Conservation (phyloP, 2,329 filamentous ascomycete genomes). For the Hypoxylon sp. region DNA sequence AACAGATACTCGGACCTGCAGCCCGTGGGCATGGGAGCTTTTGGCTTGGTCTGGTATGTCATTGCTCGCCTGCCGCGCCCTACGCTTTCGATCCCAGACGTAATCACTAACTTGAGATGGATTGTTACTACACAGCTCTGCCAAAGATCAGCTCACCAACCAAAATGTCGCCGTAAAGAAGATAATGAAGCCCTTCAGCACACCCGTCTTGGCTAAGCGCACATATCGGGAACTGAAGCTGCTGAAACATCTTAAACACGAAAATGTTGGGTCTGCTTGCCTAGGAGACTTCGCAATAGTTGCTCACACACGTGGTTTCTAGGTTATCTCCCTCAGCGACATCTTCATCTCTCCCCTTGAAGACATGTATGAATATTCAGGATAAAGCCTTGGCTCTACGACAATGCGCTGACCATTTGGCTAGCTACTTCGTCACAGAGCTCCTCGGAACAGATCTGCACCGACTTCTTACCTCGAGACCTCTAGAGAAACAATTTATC, state of each 20-base stretch:
- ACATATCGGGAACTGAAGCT: slow-evolving; percentile 98
- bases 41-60: slow-evolving; percentile 94
- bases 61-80: slow-evolving; percentile 19
- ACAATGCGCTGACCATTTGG: slow-evolving; percentile 43
- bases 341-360: slow-evolving; percentile 99
- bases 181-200: slow-evolving; percentile 99
- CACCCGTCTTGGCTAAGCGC: slow-evolving; percentile 96
- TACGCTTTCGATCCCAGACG: slow-evolving; percentile 8
- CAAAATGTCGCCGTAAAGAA: slow-evolving; percentile 99
- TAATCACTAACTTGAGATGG: slow-evolving; percentile 29
- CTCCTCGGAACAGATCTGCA: slow-evolving; percentile 97
- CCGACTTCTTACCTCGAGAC: slow-evolving; percentile 92
- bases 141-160: slow-evolving; percentile 96
- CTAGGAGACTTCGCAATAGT: slow-evolving; percentile 21
- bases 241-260: slow-evolving; percentile 94
- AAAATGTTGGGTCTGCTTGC: slow-evolving; percentile 76
- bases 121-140: slow-evolving; percentile 75
- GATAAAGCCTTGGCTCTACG: slow-evolving; percentile 1
- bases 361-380: slow-evolving; percentile 82
- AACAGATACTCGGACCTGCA: slow-evolving; percentile 95
- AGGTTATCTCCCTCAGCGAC: slow-evolving; percentile 98
- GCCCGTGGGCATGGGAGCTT: slow-evolving; percentile 98
- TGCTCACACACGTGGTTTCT: slow-evolving; percentile 34
- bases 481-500: slow-evolving; percentile 99
- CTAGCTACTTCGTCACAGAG: slow-evolving; percentile 97